phyloP scores from a whole-genome alignment of 768 basidiomycete species.

The Jaapia argillacea region DNA sequence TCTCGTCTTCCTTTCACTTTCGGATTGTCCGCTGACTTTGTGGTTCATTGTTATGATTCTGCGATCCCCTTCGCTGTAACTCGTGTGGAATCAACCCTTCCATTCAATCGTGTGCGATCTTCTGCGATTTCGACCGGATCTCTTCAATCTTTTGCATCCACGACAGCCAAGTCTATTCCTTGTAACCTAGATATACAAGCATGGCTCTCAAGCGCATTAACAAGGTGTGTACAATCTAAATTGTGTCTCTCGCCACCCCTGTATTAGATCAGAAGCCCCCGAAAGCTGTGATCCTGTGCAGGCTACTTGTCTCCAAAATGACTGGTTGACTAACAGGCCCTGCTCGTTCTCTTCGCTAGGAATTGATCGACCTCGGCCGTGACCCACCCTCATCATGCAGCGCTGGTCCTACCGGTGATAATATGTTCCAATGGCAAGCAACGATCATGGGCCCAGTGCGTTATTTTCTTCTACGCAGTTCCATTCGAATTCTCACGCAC shows the following conservation, averaged over 20 bases:
- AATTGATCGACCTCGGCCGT: constrained; percentile 97
- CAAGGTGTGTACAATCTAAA: constrained; percentile 51
- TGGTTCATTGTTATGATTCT: too few relatives aligned
- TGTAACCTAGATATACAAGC: constrained; percentile 9
- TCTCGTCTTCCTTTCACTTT: constrained; percentile 4
- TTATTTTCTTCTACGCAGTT: constrained; percentile 10
- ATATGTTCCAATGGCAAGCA: constrained; percentile 99
- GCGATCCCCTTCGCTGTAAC: too few relatives aligned
- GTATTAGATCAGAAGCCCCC: not conserved
- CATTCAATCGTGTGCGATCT: constrained; percentile 20
- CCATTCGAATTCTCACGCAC: constrained; percentile 13
- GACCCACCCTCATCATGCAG: constrained; percentile 99
- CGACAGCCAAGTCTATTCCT: constrained; percentile 5
- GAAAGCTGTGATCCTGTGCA: not conserved
- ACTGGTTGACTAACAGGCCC: not conserved
- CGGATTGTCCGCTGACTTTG: not conserved
- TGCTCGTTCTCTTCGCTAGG: constrained; percentile 39
- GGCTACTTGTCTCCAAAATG: not conserved
- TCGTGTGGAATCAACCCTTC: not conserved
- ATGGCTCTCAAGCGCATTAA: constrained; percentile 99
- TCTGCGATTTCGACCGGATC: constrained; percentile 27
- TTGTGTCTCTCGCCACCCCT: not conserved
- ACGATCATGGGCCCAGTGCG: constrained; percentile 99
- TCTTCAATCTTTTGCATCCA: constrained; percentile 1
- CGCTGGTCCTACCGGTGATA: constrained; percentile 94